A percentile compares a stretch with the other conserved stretches of the same genome.
phyloP scores from a whole-genome alignment of 2,329 filamentous ascomycete species.

The Ascochyta koolunga region DNA sequence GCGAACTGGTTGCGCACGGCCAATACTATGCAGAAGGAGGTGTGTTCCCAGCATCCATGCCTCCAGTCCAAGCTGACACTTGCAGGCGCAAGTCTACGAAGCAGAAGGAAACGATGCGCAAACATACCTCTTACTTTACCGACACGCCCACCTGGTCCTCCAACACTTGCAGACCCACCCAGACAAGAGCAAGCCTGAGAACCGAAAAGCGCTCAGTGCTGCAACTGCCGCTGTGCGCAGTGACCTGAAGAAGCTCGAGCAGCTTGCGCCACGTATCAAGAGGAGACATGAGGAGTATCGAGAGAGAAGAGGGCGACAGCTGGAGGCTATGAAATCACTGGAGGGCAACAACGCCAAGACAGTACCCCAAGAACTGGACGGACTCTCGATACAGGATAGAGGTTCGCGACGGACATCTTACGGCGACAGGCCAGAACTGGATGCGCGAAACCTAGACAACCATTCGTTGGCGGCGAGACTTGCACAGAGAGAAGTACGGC shows the following conservation, averaged over 20 bases:
- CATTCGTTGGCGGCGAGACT: slow-evolving; percentile 33
- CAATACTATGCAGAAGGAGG: slow-evolving; percentile 79
- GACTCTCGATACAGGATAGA: slow-evolving; percentile 16
- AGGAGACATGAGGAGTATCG: slow-evolving; percentile 64
- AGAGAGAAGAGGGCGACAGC: slow-evolving; percentile 33
- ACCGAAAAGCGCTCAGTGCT: slow-evolving; percentile 58
- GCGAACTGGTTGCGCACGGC: slow-evolving; percentile 84
- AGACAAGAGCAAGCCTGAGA: slow-evolving; percentile 69
- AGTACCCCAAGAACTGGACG: slow-evolving; percentile 33
- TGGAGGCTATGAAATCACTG: slow-evolving; percentile 33
- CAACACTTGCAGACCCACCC: slow-evolving; percentile 78
- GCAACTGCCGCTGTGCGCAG: slow-evolving; percentile 67
- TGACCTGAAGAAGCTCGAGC: slow-evolving; percentile 74
- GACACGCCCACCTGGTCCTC: slow-evolving; percentile 84
- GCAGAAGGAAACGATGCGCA: slow-evolving; percentile 84
- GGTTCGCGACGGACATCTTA: slow-evolving; percentile 29
- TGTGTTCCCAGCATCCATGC: slow-evolving; percentile 49
- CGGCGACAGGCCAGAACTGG: slow-evolving; percentile 15
- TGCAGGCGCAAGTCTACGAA: slow-evolving; percentile 81
- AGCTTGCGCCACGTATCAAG: slow-evolving; percentile 78
- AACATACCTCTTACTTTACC: slow-evolving; percentile 88
- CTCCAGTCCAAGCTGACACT: slow-evolving; percentile 5
- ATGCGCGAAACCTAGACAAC: slow-evolving; percentile 20
- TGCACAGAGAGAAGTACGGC: slow-evolving; percentile 31
- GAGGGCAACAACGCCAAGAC: slow-evolving; percentile 25